Percentiles rank a stretch among this genome's conserved stretches.
Evolutionary conservation across 345 rosid genomes (phyloP).

Genomic region (Melaleuca quinquenervia): DNA sequence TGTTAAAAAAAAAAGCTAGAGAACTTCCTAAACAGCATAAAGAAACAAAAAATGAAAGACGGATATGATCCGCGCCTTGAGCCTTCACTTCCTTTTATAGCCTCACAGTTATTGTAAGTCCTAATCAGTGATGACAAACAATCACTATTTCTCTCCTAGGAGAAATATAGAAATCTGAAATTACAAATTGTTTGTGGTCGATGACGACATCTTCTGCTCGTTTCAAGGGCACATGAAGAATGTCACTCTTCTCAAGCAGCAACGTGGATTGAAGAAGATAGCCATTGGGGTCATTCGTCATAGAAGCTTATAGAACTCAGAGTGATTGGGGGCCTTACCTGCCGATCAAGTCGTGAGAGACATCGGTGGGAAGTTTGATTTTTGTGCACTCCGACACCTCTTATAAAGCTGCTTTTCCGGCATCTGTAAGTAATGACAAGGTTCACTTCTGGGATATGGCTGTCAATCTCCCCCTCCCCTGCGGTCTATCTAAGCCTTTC

Average conservation of each 20-base stretch:
- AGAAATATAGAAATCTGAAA: not conserved
- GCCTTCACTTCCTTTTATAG: not conserved
- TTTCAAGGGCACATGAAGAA: no score
- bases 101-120: not conserved
- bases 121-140: not conserved
- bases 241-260: no score
- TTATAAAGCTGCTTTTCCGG: slow-evolving; percentile 42
- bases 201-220: no score
- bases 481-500: not conserved
- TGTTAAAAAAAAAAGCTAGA: not conserved
- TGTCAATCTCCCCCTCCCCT: not conserved
- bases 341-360: slow-evolving; percentile 86
- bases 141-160: not conserved
- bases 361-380: slow-evolving; percentile 57
- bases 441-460: not conserved
- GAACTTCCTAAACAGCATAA: not conserved
- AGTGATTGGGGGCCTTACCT: slow-evolving; percentile 58
- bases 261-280: slow-evolving; percentile 49
- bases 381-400: slow-evolving; percentile 54
- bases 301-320: slow-evolving; percentile 19
- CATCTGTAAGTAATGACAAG: slow-evolving; percentile 35
- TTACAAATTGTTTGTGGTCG: not conserved
- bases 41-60: not conserved
- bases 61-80: not conserved
- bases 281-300: slow-evolving; percentile 77